A percentile compares a stretch with the other conserved stretches of the same genome.
These are phyloP conservation scores for Penicilliopsis zonata DNA, from an alignment of 495 filamentous ascomycete species.

Conservation along the genomic window DNA sequence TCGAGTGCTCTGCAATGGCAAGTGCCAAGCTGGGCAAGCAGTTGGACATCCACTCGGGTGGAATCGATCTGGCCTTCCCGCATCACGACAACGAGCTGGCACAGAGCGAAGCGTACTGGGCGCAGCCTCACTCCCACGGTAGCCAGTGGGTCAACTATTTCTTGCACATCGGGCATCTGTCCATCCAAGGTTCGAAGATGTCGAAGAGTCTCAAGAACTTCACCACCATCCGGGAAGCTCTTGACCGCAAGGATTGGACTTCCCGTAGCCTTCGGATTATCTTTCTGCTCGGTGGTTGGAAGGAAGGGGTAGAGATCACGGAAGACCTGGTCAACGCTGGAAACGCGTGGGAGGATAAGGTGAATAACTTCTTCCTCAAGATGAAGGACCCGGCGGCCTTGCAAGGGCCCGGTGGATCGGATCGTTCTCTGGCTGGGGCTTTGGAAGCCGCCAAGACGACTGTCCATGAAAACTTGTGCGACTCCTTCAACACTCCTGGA, in stretches of 20 bases:
- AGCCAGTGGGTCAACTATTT: slow-evolving; percentile 95
- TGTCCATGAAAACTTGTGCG: slow-evolving; percentile 55
- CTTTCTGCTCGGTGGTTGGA: slow-evolving; percentile 82
- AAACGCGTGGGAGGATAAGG: slow-evolving; percentile 64
- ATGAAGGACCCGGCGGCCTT: slow-evolving; percentile 32
- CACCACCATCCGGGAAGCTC: slow-evolving; percentile 80
- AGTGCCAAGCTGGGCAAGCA: slow-evolving; percentile 66
- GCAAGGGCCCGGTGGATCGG: slow-evolving; percentile 22
- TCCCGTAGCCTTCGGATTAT: slow-evolving; percentile 71
- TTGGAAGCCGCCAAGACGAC: slow-evolving; percentile 54
- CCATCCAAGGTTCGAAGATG: slow-evolving; percentile 89
- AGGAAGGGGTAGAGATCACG: slow-evolving; percentile 83
- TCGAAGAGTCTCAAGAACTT: slow-evolving; percentile 94
- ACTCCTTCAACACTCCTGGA: slow-evolving; percentile 79
- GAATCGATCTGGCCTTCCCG: slow-evolving; percentile 86
- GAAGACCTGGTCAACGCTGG: slow-evolving; percentile 63
- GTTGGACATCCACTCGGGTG: slow-evolving; percentile 91
- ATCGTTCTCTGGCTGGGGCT: slow-evolving; percentile 20
- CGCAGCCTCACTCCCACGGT: slow-evolving; percentile 28
- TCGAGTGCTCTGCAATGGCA: slow-evolving; percentile 97
- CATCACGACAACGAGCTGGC: slow-evolving; percentile 97
- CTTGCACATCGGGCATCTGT: slow-evolving; percentile 89
- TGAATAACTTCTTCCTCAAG: slow-evolving; percentile 90
- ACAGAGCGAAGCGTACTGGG: slow-evolving; percentile 84
- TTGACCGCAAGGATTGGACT: slow-evolving; percentile 65